Conservation (phyloP, 805 yeast genomes). For the Wickerhamiella kazuoi region DNA sequence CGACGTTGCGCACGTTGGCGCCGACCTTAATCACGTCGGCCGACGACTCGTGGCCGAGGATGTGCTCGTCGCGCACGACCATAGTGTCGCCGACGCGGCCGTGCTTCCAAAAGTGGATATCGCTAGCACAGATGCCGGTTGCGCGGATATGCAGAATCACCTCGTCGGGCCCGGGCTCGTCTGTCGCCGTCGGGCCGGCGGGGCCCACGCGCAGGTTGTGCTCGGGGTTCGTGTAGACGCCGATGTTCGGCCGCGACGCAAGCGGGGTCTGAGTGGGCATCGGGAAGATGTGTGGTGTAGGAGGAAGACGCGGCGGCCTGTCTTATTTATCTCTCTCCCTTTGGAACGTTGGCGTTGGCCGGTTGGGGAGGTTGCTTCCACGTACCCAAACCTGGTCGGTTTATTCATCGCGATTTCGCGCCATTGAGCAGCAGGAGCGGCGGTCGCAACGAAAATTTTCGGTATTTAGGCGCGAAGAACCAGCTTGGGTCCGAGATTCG, state of each 20-base stretch:
- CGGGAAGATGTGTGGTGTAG: too few species aligned
- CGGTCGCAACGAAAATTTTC: too few species aligned
- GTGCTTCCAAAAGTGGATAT: constrained; percentile 48
- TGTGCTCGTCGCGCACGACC: constrained; percentile 46
- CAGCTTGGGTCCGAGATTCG: too few species aligned
- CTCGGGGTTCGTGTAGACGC: constrained; percentile 20
- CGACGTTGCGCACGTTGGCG: constrained; percentile 27
- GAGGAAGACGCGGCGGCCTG: too few species aligned
- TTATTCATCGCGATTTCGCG: too few species aligned
- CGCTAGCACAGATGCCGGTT: constrained; percentile 64
- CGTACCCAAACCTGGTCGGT: too few species aligned
- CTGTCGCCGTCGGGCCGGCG: constrained; percentile 15
- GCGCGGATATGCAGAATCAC: constrained; percentile 42
- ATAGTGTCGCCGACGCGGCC: constrained; percentile 39
- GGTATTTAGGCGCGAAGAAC: too few species aligned
- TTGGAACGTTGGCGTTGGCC: too few species aligned
- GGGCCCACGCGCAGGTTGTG: constrained; percentile 18
- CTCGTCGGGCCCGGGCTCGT: constrained; percentile 23
- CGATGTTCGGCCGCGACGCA: constrained; percentile 15
- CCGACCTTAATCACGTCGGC: constrained; percentile 33
- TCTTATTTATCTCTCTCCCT: too few species aligned
- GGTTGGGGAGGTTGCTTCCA: too few species aligned
- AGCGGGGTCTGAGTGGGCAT: too few species aligned
- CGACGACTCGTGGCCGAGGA: constrained; percentile 40
- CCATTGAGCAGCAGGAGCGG: too few species aligned